phyloP scores from a whole-genome alignment of 768 basidiomycete genomes.

The Rhizopogon vinicolor region DNA sequence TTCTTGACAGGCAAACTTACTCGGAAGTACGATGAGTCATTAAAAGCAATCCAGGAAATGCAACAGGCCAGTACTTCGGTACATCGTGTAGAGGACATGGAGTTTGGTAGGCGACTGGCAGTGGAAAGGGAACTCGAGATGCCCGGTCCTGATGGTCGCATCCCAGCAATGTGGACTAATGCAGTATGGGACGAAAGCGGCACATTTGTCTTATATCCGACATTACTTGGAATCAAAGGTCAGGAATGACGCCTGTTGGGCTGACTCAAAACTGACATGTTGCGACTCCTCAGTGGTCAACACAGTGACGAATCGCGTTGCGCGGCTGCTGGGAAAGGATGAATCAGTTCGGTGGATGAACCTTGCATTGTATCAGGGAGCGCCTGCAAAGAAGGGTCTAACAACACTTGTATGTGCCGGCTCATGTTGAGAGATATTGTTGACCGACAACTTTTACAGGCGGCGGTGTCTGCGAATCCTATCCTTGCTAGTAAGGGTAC shows the following conservation, averaged over 20 bases:
- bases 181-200: conserved; percentile 99
- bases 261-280: not conserved
- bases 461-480: conserved; percentile 93
- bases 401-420: conserved; percentile 67
- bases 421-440: not conserved
- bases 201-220: conserved; percentile 90
- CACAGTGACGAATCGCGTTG: conserved; percentile 89
- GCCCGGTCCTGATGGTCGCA: conserved; percentile 66
- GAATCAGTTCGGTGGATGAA: conserved; percentile 90
- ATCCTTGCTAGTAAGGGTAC: conserved; percentile 81
- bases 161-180: conserved; percentile 78
- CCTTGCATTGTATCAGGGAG: conserved; percentile 87
- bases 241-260: conserved; percentile 7
- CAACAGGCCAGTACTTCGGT: conserved; percentile 96
- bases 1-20: conserved; percentile 87
- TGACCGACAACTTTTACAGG: conserved; percentile 35
- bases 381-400: conserved; percentile 80
- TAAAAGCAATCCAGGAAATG: conserved; percentile 94
- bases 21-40: conserved; percentile 92
- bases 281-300: conserved; percentile 69
- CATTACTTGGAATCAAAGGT: conserved; percentile 95
- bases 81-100: conserved; percentile 96
- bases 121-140: conserved; percentile 88
- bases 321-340: conserved; percentile 85
- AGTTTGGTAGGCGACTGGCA: conserved; percentile 95